Percentiles rank a stretch among this genome's conserved stretches.
Conservation (phyloP, 2,329 filamentous ascomycete species). For the Paecilomyces formosus region DNA sequence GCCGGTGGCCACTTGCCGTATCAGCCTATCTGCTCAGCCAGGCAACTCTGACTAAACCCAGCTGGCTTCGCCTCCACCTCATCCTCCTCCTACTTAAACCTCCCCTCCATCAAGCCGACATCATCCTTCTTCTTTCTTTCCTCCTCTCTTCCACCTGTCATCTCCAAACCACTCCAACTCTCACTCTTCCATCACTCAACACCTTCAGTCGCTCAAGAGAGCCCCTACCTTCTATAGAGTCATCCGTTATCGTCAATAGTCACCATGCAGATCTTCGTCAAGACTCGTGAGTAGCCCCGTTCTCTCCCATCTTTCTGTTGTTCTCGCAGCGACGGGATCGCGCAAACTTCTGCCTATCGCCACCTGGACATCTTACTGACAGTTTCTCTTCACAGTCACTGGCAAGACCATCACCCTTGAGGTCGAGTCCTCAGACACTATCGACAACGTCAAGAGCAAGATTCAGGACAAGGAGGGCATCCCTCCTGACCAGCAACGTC, state of each 20-base stretch:
- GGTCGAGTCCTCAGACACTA: conserved; percentile 41
- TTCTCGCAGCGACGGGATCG: background rate
- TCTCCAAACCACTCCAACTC: conserved; percentile 3
- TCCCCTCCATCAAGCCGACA: conserved; percentile 16
- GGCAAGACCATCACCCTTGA: conserved; percentile 50
- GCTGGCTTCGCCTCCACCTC: conserved; percentile 16
- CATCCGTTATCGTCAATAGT: conserved; percentile 1
- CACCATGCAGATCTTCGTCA: conserved; percentile 96
- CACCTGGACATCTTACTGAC: conserved; percentile 16
- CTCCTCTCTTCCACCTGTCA: conserved; percentile 7
- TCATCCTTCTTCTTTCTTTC: conserved; percentile 8
- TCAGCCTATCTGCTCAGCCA: background rate
- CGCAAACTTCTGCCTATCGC: conserved; percentile 8
- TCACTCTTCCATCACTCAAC: conserved; percentile 7
- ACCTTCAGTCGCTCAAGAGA: conserved; percentile 2
- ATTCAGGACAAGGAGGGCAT: conserved; percentile 56
- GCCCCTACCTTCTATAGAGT: background rate
- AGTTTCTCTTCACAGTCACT: conserved; percentile 42
- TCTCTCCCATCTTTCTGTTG: conserved; percentile 11
- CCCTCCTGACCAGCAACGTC: conserved; percentile 50
- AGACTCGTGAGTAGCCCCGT: conserved; percentile 66
- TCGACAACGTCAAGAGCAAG: conserved; percentile 53
- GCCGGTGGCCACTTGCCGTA: conserved; percentile 17
- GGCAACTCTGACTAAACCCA: conserved; percentile 15
- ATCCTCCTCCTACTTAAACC: conserved; percentile 23